These are phyloP conservation scores for Trichoderma koningiopsis DNA, from an alignment of 2,329 filamentous ascomycete species.

Conservation along the genomic window DNA sequence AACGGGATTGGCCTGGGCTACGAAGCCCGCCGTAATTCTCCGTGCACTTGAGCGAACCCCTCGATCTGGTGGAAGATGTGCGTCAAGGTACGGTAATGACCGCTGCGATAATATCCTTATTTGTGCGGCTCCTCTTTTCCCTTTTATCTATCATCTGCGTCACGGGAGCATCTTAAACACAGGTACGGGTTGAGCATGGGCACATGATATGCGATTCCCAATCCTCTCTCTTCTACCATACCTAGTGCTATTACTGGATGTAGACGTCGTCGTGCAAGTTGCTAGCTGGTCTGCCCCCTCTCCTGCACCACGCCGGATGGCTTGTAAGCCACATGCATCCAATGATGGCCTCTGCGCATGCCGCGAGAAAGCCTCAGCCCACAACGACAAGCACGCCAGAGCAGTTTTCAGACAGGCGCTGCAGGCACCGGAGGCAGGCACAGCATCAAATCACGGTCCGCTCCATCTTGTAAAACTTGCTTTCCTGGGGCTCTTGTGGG, in stretches of 20 bases:
- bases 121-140: too few species aligned
- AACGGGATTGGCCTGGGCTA: not conserved
- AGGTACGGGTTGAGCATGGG: not conserved
- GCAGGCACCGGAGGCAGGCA: slow-evolving; percentile 15
- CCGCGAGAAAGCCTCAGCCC: slow-evolving; percentile 16
- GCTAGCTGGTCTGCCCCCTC: not conserved
- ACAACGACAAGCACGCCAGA: slow-evolving; percentile 4
- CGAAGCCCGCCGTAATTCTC: slow-evolving; percentile 15
- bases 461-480: not conserved
- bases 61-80: slow-evolving; percentile 3
- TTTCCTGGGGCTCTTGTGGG: slow-evolving; percentile 8
- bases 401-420: slow-evolving; percentile 4
- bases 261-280: not conserved
- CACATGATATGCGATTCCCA: not conserved
- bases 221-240: not conserved
- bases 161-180: not conserved
- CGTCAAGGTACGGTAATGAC: not conserved
- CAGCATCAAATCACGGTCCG: slow-evolving; percentile 17
- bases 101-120: not conserved
- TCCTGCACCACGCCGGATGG: not conserved
- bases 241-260: not conserved
- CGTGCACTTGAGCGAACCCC: not conserved
- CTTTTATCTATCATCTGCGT: not conserved
- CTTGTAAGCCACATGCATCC: slow-evolving; percentile 16
- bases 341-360: slow-evolving; percentile 16